These are phyloP conservation scores for Aspergillus pseudotamarii DNA, from an alignment of 2,329 filamentous ascomycete species.

Conservation along the genomic window DNA sequence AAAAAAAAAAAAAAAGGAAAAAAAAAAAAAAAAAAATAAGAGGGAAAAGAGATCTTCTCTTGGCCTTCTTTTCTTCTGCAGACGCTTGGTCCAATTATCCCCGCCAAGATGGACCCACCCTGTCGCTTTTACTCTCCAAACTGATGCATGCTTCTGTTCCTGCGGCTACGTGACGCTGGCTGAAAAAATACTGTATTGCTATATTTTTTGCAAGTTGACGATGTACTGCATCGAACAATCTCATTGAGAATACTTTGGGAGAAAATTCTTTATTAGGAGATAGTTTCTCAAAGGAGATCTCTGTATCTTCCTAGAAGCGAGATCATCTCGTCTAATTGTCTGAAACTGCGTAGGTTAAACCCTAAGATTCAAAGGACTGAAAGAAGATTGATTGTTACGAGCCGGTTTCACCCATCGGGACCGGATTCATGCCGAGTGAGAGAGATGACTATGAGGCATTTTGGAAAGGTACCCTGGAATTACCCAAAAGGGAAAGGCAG, in stretches of 20 bases:
- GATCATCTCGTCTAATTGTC: neutral
- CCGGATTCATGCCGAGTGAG: neutral
- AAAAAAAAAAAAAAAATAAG: constrained; percentile 13
- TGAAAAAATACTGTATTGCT: constrained; percentile 7
- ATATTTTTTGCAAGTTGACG: neutral
- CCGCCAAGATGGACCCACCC: constrained; percentile 22
- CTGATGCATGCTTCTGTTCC: constrained; percentile 27
- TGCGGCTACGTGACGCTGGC: constrained; percentile 26
- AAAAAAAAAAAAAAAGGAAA: constrained; percentile 10
- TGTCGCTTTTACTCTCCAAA: constrained; percentile 21
- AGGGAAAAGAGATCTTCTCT: constrained; percentile 22
- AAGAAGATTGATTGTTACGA: constrained; percentile 2
- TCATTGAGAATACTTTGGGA: neutral
- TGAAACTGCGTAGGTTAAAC: neutral
- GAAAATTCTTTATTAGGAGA: neutral
- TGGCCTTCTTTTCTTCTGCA: constrained; percentile 26
- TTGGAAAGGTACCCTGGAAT: constrained; percentile 8
- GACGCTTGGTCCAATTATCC: constrained; percentile 28
- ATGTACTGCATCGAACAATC: neutral
- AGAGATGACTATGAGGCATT: constrained; percentile 24
- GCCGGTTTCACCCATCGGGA: constrained; percentile 13
- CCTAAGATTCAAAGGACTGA: neutral
- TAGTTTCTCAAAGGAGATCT: too few species aligned
- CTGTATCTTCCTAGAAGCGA: neutral
- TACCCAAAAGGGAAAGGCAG: neutral